Evolutionary conservation across 2,329 filamentous ascomycete genomes (phyloP).

Genomic region (Arthrobotrys musiformis): DNA sequence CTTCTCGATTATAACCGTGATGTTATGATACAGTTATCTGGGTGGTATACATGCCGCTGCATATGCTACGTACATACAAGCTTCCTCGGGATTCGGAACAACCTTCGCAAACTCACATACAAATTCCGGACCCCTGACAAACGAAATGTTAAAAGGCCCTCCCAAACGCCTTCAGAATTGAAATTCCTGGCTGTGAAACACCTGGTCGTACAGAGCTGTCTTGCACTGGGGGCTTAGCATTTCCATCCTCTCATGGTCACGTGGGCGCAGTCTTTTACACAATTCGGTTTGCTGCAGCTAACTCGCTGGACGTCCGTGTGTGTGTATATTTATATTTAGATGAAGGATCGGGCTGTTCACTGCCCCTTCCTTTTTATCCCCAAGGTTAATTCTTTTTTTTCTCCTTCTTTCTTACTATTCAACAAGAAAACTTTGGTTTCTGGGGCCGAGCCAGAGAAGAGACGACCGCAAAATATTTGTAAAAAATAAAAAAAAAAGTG

Average conservation of each 20-base stretch:
- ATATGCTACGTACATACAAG: neutral
- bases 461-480: slow-evolving; percentile 3
- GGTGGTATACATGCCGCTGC: too few relatives aligned
- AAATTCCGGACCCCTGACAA: neutral
- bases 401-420: too few relatives aligned
- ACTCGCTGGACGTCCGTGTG: too few relatives aligned
- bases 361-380: neutral
- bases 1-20: too few relatives aligned
- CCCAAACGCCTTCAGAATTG: too few relatives aligned
- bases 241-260: neutral
- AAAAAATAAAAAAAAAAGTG: too few relatives aligned
- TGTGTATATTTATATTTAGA: slow-evolving; percentile 14
- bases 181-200: slow-evolving; percentile 9
- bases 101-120: neutral
- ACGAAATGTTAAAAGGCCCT: neutral
- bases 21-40: neutral
- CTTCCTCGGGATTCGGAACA: neutral
- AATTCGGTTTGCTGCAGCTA: neutral
- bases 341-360: neutral
- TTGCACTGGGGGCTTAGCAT: slow-evolving; percentile 3
- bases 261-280: slow-evolving; percentile 6
- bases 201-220: neutral
- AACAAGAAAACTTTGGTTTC: too few relatives aligned
- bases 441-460: neutral
- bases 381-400: neutral